phyloP scores from a whole-genome alignment of 78 protist genomes.

The Polysphondylium violaceum region DNA sequence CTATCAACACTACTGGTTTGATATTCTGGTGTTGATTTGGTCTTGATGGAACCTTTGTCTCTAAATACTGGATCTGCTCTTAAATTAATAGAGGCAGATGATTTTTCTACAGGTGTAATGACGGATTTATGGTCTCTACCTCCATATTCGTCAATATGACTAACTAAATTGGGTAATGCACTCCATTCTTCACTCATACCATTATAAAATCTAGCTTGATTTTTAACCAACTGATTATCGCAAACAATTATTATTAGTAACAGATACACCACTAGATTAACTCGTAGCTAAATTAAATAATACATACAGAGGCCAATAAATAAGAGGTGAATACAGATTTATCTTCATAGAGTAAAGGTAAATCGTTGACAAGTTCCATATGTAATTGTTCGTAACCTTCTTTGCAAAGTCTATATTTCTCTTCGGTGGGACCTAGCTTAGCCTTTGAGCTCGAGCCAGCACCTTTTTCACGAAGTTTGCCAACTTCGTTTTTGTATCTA shows the following conservation, averaged over 20 bases:
- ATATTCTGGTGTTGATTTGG: slow-evolving; percentile 22
- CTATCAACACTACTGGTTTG: slow-evolving; percentile 1
- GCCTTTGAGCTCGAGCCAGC: slow-evolving; percentile 21
- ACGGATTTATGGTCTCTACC: slow-evolving; percentile 61
- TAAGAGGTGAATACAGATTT: slow-evolving; percentile 10
- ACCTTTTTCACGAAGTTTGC: slow-evolving; percentile 67
- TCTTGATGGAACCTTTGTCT: slow-evolving; percentile 28
- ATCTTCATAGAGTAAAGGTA: slow-evolving; percentile 57
- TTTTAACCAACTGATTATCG: slow-evolving; percentile 35
- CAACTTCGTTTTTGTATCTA: slow-evolving; percentile 77
- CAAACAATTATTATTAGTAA: neutral
- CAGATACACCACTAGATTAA: neutral
- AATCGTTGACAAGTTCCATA: slow-evolving; percentile 53
- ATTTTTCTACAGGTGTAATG: slow-evolving; percentile 38
- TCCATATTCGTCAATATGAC: slow-evolving; percentile 28
- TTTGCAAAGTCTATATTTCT: slow-evolving; percentile 51
- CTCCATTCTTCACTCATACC: slow-evolving; percentile 40
- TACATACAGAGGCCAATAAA: slow-evolving; percentile 56
- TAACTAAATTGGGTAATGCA: slow-evolving; percentile 31
- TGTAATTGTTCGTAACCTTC: slow-evolving; percentile 72
- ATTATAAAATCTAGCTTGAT: slow-evolving; percentile 43
- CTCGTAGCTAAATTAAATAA: neutral
- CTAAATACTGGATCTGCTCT: slow-evolving; percentile 71
- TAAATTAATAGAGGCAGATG: slow-evolving; percentile 65
- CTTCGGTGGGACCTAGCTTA: slow-evolving; percentile 74